phyloP scores from a whole-genome alignment of 164 flowering plant species.

The Piper longum region DNA sequence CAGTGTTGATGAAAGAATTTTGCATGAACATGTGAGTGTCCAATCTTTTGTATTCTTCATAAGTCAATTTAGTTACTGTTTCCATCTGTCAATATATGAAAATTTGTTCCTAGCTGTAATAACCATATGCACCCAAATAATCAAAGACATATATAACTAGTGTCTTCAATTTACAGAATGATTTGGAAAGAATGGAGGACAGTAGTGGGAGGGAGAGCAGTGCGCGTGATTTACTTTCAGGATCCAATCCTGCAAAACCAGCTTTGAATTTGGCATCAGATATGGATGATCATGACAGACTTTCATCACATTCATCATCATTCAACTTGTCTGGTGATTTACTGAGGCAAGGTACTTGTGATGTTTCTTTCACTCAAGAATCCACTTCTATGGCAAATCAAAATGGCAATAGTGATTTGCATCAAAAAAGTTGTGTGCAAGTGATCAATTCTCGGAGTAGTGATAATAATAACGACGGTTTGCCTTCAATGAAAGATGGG shows the following conservation, averaged over 20 bases:
- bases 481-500: constrained; percentile 1
- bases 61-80: not conserved
- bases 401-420: constrained; percentile 9
- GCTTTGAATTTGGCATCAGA: constrained; percentile 2
- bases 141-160: not conserved
- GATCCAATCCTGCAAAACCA: constrained; percentile 9
- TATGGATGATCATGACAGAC: constrained; percentile 10
- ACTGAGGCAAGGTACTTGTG: constrained; percentile 23
- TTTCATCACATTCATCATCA: constrained; percentile 32
- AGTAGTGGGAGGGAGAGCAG: constrained; percentile 7
- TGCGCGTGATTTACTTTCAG: constrained; percentile 12
- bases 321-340: constrained; percentile 35
- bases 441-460: not conserved
- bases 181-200: constrained; percentile 13
- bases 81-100: not conserved
- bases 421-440: constrained; percentile 10
- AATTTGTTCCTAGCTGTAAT: not conserved
- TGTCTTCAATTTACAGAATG: constrained; percentile 25
- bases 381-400: constrained; percentile 8
- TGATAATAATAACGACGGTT: constrained; percentile 5
- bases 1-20: not conserved
- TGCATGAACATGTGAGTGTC: constrained; percentile 23
- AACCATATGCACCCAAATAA: not conserved
- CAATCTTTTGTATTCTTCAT: not conserved
- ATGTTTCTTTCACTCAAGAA: constrained; percentile 14